Evolutionary conservation across 2,329 filamentous ascomycete species (phyloP).

Genomic region (Diaporthe helianthi): DNA sequence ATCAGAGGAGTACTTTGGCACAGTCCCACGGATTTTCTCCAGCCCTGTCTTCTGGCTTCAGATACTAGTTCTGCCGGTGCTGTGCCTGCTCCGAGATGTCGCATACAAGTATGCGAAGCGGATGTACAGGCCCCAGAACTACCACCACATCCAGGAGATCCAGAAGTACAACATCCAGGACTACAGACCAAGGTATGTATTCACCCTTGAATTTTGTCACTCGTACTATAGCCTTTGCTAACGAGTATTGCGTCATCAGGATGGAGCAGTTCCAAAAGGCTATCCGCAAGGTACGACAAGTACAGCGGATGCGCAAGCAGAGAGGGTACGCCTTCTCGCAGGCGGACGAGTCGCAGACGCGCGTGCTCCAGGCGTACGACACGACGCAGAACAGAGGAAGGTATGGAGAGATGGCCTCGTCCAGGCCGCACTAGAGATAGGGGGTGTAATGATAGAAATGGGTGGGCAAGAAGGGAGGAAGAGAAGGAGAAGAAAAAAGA

Average conservation of each 20-base stretch:
- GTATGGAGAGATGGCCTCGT: slow-evolving; percentile 90
- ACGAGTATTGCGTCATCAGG: slow-evolving; percentile 49
- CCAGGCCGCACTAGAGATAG: slow-evolving; percentile 35
- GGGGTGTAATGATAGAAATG: slow-evolving; percentile 3
- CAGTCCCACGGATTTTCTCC: slow-evolving; percentile 80
- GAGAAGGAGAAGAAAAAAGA: neutral
- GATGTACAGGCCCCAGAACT: slow-evolving; percentile 95
- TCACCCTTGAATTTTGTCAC: neutral
- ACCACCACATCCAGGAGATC: slow-evolving; percentile 99
- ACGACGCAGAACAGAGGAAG: slow-evolving; percentile 89
- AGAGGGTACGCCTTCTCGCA: slow-evolving; percentile 98
- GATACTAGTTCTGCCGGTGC: slow-evolving; percentile 76
- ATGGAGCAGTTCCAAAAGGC: slow-evolving; percentile 99
- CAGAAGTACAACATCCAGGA: slow-evolving; percentile 99
- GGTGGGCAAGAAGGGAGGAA: neutral
- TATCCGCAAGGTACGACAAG: slow-evolving; percentile 96
- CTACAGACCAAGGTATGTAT: slow-evolving; percentile 84
- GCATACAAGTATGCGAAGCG: slow-evolving; percentile 97
- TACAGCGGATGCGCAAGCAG: slow-evolving; percentile 99
- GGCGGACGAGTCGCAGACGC: slow-evolving; percentile 93
- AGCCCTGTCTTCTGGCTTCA: slow-evolving; percentile 92
- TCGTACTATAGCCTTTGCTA: neutral
- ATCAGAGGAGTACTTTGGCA: slow-evolving; percentile 83
- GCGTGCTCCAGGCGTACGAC: slow-evolving; percentile 96
- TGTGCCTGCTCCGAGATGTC: slow-evolving; percentile 89